Evolutionary conservation across 176 grass and related monocot species (phyloP).

Genomic region (Phragmites australis): DNA sequence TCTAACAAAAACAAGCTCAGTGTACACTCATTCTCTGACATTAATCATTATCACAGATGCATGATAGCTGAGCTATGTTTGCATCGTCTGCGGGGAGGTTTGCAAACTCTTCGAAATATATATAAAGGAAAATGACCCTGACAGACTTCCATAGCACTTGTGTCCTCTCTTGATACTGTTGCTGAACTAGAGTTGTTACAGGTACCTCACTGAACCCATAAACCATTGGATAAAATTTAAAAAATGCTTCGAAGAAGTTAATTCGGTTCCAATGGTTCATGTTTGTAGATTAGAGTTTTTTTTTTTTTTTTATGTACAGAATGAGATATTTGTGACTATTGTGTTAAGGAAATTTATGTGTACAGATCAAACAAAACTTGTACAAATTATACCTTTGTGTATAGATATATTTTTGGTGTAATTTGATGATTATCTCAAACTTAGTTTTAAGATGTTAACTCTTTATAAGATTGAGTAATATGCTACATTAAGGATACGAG

Average conservation of each 20-base stretch:
- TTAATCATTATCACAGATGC: background rate
- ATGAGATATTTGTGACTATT: no score
- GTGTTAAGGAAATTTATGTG: no score
- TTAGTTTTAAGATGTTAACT: no score
- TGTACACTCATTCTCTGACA: background rate
- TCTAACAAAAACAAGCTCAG: background rate
- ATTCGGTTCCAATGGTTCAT: background rate
- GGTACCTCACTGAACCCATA: slow-evolving; percentile 40
- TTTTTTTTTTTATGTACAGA: no score
- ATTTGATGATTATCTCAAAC: no score
- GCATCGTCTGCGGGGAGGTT: slow-evolving; percentile 60
- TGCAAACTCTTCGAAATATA: slow-evolving; percentile 74
- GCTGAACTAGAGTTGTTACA: slow-evolving; percentile 84
- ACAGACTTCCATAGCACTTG: slow-evolving; percentile 83
- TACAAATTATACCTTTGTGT: no score
- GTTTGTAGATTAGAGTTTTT: no score
- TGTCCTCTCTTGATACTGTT: slow-evolving; percentile 80
- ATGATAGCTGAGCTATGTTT: slow-evolving; percentile 32
- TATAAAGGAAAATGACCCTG: slow-evolving; percentile 75
- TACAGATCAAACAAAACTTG: no score
- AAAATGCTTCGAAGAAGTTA: slow-evolving; percentile 18
- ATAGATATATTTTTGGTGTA: no score
- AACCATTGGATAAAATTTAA: background rate
- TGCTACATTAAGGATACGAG: no score
- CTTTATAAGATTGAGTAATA: no score